A percentile compares a stretch with the other conserved stretches of the same genome.
Conservation (phyloP, 2,329 filamentous ascomycete species). For the Juglanconis oblonga region DNA sequence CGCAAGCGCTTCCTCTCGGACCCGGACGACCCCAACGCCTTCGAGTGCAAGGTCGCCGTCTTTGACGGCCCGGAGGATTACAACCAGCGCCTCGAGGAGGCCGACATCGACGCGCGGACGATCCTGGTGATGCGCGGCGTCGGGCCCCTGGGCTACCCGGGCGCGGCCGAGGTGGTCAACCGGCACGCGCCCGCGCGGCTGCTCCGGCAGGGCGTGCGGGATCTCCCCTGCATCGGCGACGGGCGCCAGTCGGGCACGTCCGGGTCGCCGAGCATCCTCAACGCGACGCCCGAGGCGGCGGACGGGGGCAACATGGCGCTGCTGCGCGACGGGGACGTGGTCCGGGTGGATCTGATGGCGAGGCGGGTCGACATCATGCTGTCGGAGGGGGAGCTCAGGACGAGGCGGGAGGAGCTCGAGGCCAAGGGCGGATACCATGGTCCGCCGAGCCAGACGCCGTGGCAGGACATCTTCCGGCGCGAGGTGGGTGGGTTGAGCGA, state of each 20-base stretch:
- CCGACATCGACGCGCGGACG: constrained; percentile 37
- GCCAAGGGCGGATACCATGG: constrained; percentile 34
- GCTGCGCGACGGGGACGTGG: constrained; percentile 44
- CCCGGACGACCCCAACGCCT: constrained; percentile 44
- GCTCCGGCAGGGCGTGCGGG: constrained; percentile 41
- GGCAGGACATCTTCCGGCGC: constrained; percentile 48
- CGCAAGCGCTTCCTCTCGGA: constrained; percentile 41
- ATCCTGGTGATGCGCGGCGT: constrained; percentile 48
- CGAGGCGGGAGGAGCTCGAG: constrained; percentile 35
- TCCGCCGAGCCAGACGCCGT: constrained; percentile 44
- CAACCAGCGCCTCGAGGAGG: constrained; percentile 39
- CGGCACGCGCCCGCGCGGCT: constrained; percentile 46
- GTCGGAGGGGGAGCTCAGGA: constrained; percentile 32
- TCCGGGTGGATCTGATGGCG: constrained; percentile 48
- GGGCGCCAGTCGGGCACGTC: constrained; percentile 55
- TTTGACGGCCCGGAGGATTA: constrained; percentile 52
- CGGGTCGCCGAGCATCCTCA: constrained; percentile 52
- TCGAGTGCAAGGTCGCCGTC: constrained; percentile 43
- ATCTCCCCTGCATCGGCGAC: constrained; percentile 51
- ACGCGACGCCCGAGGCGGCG: constrained; percentile 53
- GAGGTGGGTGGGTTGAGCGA: constrained; percentile 42
- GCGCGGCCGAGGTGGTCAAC: constrained; percentile 50
- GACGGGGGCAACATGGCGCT: constrained; percentile 52
- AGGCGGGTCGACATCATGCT: constrained; percentile 47
- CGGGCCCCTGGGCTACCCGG: constrained; percentile 48